Percentiles rank a stretch among this genome's conserved stretches.
Conservation (phyloP, 495 filamentous ascomycete species). For the Letharia lupina region DNA sequence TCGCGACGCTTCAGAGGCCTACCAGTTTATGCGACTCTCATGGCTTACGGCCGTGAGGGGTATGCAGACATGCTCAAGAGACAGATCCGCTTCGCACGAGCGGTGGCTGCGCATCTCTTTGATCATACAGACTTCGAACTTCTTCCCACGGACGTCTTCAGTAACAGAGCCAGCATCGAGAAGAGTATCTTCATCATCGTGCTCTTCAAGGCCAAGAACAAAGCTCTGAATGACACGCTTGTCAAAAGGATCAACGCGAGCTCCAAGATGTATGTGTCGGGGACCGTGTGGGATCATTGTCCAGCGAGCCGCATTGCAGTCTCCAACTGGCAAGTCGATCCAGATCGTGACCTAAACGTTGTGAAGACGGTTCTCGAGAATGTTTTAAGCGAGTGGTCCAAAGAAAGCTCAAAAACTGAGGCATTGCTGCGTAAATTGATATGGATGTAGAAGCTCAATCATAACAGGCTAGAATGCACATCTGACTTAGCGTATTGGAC, state of each 20-base stretch:
- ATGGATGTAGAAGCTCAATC: background rate
- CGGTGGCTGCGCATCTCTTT: slow-evolving; percentile 53
- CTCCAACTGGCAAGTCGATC: slow-evolving; percentile 67
- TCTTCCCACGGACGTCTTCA: slow-evolving; percentile 43
- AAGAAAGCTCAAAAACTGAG: background rate
- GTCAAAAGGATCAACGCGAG: slow-evolving; percentile 64
- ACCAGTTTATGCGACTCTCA: slow-evolving; percentile 73
- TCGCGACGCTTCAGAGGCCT: slow-evolving; percentile 83
- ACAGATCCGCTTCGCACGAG: slow-evolving; percentile 62
- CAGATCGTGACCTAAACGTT: slow-evolving; percentile 45
- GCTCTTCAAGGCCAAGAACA: slow-evolving; percentile 67
- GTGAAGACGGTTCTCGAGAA: slow-evolving; percentile 41
- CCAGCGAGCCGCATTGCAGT: slow-evolving; percentile 74
- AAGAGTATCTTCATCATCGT: slow-evolving; percentile 63
- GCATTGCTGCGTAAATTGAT: background rate
- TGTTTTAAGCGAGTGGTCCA: slow-evolving; percentile 11
- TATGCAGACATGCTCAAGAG: slow-evolving; percentile 62
- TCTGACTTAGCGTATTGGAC: background rate
- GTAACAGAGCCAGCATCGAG: slow-evolving; percentile 29
- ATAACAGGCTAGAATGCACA: background rate
- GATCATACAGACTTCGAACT: slow-evolving; percentile 54
- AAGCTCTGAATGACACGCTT: slow-evolving; percentile 54
- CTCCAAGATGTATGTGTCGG: slow-evolving; percentile 71
- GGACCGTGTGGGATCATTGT: slow-evolving; percentile 64
- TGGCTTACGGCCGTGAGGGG: slow-evolving; percentile 65